Evolutionary conservation across 1,139 yeast genomes (phyloP).

Genomic region (Debaryomycetaceae sp.): DNA sequence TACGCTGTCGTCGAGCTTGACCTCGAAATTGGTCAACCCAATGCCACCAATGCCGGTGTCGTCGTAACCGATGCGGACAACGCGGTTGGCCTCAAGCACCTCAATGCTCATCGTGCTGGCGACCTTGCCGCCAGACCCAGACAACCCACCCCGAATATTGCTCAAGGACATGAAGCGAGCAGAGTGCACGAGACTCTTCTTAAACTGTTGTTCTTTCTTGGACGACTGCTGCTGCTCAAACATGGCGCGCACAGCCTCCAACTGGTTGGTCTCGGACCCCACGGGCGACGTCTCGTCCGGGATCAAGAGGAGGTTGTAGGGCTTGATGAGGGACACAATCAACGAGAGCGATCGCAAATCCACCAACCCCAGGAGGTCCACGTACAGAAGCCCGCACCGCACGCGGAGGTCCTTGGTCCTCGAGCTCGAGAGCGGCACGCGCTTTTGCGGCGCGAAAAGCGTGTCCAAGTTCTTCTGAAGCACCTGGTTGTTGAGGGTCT

Average conservation of each 20-base stretch:
- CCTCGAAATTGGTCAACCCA: conserved; percentile 61
- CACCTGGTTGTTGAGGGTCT: conserved; percentile 38
- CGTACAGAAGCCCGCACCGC: conserved; percentile 68
- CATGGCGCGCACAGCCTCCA: conserved; percentile 22
- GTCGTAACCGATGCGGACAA: conserved; percentile 53
- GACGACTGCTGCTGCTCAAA: conserved; percentile 32
- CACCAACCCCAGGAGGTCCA: conserved; percentile 82
- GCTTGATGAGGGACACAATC: conserved; percentile 76
- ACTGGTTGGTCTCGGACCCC: conserved; percentile 25
- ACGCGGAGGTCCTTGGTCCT: conserved; percentile 38
- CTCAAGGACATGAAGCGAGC: conserved; percentile 32
- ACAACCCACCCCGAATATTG: conserved; percentile 29
- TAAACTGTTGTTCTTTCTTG: conserved; percentile 19
- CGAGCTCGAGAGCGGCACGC: conserved; percentile 23
- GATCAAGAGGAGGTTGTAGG: conserved; percentile 63
- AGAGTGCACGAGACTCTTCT: conserved; percentile 20
- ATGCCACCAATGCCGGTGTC: conserved; percentile 25
- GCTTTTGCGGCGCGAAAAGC: conserved; percentile 50
- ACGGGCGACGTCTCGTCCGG: conserved; percentile 36
- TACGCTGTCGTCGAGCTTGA: conserved; percentile 65
- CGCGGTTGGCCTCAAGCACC: conserved; percentile 34
- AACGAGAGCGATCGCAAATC: conserved; percentile 79
- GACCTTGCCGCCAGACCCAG: conserved; percentile 15
- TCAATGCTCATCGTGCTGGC: conserved; percentile 25
- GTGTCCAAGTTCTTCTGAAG: conserved; percentile 52